A percentile compares a stretch with the other conserved stretches of the same genome.
These are phyloP conservation scores for Solanum hybrid DNA, from an alignment of 305 asterid genomes.

Conservation along the genomic window DNA sequence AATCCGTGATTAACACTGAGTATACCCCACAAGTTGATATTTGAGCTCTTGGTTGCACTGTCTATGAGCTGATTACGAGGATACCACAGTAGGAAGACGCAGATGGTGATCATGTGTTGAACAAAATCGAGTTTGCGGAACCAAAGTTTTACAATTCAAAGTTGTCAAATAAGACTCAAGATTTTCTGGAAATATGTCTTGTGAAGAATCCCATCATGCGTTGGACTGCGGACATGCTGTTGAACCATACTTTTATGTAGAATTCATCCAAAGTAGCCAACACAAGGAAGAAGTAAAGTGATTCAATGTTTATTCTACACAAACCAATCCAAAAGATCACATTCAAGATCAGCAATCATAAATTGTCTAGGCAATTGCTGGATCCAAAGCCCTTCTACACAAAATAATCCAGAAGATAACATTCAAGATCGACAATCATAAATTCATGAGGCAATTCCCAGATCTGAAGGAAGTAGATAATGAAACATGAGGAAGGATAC, in stretches of 20 bases:
- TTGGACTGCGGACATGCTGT: constrained; percentile 60
- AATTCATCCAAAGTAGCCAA: not conserved
- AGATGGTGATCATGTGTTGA: constrained; percentile 13
- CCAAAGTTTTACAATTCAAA: constrained; percentile 26
- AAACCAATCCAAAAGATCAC: not conserved
- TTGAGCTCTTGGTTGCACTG: not conserved
- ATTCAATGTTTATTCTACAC: not conserved
- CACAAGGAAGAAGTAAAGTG: not conserved
- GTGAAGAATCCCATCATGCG: constrained; percentile 21
- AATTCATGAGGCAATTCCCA: too few relatives aligned
- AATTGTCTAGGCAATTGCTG: too few relatives aligned
- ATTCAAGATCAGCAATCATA: too few relatives aligned
- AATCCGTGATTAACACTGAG: not conserved
- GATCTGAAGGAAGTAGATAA: too few relatives aligned
- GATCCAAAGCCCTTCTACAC: too few relatives aligned
- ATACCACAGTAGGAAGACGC: constrained; percentile 34
- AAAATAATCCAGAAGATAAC: too few relatives aligned
- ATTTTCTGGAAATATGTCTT: constrained; percentile 30
- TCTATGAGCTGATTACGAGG: constrained; percentile 36
- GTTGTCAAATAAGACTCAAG: constrained; percentile 21
- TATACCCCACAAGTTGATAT: not conserved
- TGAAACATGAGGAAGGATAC: not conserved
- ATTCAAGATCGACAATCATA: too few relatives aligned
- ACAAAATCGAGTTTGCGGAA: constrained; percentile 32
- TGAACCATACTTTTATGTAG: constrained; percentile 32